Conservation (phyloP, 1,284 basidiomycete genomes). For the Melampsora larici-populina region DNA sequence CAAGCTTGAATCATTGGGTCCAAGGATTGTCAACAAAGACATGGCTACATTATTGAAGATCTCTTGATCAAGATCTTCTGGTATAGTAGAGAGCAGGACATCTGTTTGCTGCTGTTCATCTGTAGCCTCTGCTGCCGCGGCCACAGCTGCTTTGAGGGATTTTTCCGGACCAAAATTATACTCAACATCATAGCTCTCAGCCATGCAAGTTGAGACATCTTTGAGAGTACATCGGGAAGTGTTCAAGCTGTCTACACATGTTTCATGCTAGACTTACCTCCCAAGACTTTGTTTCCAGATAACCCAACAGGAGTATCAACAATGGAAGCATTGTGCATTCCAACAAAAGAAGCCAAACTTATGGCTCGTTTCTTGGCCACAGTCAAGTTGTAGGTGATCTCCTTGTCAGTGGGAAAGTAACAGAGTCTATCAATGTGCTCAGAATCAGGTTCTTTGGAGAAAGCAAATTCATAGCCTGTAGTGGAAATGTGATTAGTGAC, state of each 20-base stretch:
- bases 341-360: neutral
- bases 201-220: slow-evolving; percentile 14
- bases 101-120: neutral
- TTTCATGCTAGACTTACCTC: no score
- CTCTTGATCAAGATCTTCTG: neutral
- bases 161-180: slow-evolving; percentile 3
- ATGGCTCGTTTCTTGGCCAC: neutral
- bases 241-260: no score
- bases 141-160: neutral
- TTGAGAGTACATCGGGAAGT: no score
- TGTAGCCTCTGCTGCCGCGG: neutral
- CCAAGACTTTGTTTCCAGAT: neutral
- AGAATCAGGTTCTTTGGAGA: neutral
- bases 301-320: neutral
- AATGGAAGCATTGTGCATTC: neutral
- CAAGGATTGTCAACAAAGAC: neutral
- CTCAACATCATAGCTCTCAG: neutral
- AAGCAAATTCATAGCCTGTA: no score
- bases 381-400: slow-evolving; percentile 15
- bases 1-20: neutral
- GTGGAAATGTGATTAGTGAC: slow-evolving; percentile 4
- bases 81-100: neutral
- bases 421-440: neutral
- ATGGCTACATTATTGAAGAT: slow-evolving; percentile 5
- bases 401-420: slow-evolving; percentile 6